Base-by-base conservation (phyloP, 1,284 basidiomycete genomes). In the Malassezia dermatis region DNA sequence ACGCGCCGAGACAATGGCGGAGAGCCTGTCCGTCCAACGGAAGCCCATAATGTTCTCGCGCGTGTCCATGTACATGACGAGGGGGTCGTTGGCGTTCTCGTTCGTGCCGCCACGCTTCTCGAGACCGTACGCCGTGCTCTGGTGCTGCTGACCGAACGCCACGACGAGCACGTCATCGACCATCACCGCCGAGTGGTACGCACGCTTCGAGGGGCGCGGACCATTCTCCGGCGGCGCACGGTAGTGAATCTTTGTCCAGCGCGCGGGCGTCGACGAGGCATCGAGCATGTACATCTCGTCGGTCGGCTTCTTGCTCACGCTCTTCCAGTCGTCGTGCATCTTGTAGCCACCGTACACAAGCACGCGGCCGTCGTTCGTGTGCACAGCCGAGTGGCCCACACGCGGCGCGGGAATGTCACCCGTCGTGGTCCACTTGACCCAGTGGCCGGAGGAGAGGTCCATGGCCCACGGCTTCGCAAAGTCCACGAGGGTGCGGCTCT, bases 311-410 rank as follows among this genome's bases (percentile, higher is more conserved):
- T 62, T 34, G 37, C 55, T 51, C 35, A 63, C 54, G 28, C 24
- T 46, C 15, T 55, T 46, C 6, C 58, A 37, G 10, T 63, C 52
- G 13, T 48, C 17, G 13, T 32, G n/a, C n/a, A 21, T 35, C 27
- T 60, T 56, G 50, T 67, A 69, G 0, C 75, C 75, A 34, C 75
- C 75, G 56, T 73, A 67, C 12, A 76, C 28, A 32, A 75, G 53
- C 40, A 76, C 55, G 12, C 60, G 61, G 24, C 68, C 66, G 10
- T 73, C 68, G 2, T 55, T 10, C 7, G 68, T 66, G 24, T 53
- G 48, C 34, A 65, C 51, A 2, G 71, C 60, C 24, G 64, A 60
- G 51, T 76, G 75, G 10, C 75, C 76, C 51, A 75, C 67, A 7
- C 73, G 62, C 15, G 69, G 58, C 2, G 61, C 13, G 0, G 76